Evolutionary conservation across 768 basidiomycete genomes (phyloP).

Genomic region (Terana coerulea): DNA sequence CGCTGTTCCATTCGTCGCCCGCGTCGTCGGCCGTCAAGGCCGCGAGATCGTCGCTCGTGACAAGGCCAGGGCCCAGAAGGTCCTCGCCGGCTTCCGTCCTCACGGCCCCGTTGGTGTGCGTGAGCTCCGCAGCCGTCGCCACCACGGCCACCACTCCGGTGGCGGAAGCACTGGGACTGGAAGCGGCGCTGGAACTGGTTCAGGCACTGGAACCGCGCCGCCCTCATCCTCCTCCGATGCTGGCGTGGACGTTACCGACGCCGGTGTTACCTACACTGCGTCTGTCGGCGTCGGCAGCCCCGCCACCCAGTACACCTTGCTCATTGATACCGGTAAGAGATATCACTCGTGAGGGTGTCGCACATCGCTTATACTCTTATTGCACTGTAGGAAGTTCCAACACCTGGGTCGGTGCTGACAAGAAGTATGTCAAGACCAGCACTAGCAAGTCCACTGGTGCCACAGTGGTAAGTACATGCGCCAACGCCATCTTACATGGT

Average conservation of each 20-base stretch:
- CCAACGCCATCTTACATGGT: not conserved
- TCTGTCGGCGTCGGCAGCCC: slow-evolving; percentile 50
- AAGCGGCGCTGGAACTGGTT: not conserved
- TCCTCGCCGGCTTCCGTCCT: slow-evolving; percentile 47
- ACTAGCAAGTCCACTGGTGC: slow-evolving; percentile 40
- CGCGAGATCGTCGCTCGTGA: slow-evolving; percentile 50
- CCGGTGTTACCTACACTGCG: slow-evolving; percentile 52
- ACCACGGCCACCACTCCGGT: slow-evolving; percentile 20
- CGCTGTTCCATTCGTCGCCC: slow-evolving; percentile 43
- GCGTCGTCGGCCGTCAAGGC: slow-evolving; percentile 35
- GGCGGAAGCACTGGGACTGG: slow-evolving; percentile 5
- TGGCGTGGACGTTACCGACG: slow-evolving; percentile 54
- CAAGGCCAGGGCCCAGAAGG: slow-evolving; percentile 49
- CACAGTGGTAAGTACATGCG: slow-evolving; percentile 24
- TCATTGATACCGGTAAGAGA: slow-evolving; percentile 52
- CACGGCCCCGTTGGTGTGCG: slow-evolving; percentile 44
- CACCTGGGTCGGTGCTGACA: slow-evolving; percentile 54
- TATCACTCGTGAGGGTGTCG: not conserved
- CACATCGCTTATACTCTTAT: not conserved
- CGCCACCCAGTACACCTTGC: slow-evolving; percentile 43
- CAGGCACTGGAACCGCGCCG: not conserved
- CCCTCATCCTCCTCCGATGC: slow-evolving; percentile 15
- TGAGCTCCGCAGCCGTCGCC: slow-evolving; percentile 23
- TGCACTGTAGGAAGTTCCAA: slow-evolving; percentile 37
- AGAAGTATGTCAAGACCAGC: slow-evolving; percentile 40